Conservation (phyloP, 2,329 filamentous ascomycete genomes). For the Colletotrichum filicis region DNA sequence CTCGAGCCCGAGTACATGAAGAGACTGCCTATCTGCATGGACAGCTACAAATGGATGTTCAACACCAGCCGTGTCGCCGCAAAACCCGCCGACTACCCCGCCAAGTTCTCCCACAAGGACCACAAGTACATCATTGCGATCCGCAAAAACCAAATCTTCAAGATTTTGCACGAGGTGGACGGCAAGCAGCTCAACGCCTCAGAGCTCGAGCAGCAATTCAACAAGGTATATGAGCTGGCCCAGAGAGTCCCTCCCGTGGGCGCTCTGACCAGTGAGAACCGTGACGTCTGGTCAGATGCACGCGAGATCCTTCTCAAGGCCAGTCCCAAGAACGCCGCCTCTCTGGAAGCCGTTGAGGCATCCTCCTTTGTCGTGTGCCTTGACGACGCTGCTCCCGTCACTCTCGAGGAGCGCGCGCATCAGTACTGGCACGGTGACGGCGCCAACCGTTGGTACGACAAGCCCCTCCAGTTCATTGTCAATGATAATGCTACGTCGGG, state of each 20-base stretch:
- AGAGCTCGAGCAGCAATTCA: conserved; percentile 92
- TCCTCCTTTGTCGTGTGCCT: conserved; percentile 93
- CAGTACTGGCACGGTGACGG: conserved; percentile 99
- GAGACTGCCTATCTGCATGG: conserved; percentile 97
- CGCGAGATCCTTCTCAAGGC: conserved; percentile 80
- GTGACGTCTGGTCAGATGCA: conserved; percentile 91
- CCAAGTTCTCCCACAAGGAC: conserved; percentile 79
- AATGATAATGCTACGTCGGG: conserved; percentile 98
- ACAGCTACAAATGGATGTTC: conserved; percentile 99
- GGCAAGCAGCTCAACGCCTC: conserved; percentile 88
- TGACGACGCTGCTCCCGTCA: conserved; percentile 90
- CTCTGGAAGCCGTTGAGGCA: conserved; percentile 85
- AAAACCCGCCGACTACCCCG: conserved; percentile 82
- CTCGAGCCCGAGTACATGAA: conserved; percentile 99
- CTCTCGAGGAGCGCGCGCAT: conserved; percentile 92
- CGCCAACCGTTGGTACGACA: conserved; percentile 96
- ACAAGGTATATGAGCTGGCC: conserved; percentile 81
- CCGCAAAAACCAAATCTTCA: conserved; percentile 98
- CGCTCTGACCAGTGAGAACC: conserved; percentile 88
- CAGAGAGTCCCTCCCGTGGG: conserved; percentile 81
- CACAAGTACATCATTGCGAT: conserved; percentile 91
- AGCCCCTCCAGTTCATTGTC: conserved; percentile 96
- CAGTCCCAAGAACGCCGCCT: conserved; percentile 81
- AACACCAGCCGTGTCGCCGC: conserved; percentile 89
- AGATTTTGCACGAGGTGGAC: conserved; percentile 82